Base-by-base conservation (phyloP, 176 grass and related monocot species). In the Saccharum officinarum region DNA sequence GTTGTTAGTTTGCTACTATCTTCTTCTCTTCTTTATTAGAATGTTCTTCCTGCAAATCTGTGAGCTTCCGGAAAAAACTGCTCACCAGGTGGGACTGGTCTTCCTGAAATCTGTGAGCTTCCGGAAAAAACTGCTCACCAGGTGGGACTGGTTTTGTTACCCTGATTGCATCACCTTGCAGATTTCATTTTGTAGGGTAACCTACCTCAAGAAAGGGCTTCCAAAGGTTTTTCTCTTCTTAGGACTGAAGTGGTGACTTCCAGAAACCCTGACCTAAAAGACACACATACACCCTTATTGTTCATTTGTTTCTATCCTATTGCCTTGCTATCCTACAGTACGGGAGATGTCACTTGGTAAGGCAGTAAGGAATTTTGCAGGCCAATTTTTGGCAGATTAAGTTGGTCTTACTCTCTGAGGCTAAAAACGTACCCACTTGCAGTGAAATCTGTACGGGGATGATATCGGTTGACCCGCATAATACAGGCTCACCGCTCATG, bases 141-240 rank as follows among this genome's bases (percentile, higher is more conserved):
- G 10, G 52, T 15, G 50, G 67, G 30, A 38, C 25, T 78, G 52
- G 65, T 77, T 77, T 82, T 61, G 72, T 69, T 69, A 77, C 46
- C 62, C 23, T 75, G 81, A 81, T 87, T 36, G 69, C 63, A 69
- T 81, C 61, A 44, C 15, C 33, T 69, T 55, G 79, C 31, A 52
- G 4, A 81, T 49, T 47, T 49, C 22, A 54, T 76, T 70, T 13
- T 83, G 47, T 71, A 82, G 49, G 80, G 72, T 71, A 78, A 72
- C 73, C 86, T 64, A 87, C 46, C 62, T 33, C 14, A 26, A 60
- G 86, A 87, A 82, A 87, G 72, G 79, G 71, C 47, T 28, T 28
- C 28, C 28, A 28, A 28, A 28, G 28, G 0, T 28, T 28, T 28
- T 28, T 28, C 28, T 28, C 28, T 28, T 28, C 28, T 28, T 28